phyloP scores from a whole-genome alignment of 352 stramenopile genomes.

The Globisporangium paddicum region DNA sequence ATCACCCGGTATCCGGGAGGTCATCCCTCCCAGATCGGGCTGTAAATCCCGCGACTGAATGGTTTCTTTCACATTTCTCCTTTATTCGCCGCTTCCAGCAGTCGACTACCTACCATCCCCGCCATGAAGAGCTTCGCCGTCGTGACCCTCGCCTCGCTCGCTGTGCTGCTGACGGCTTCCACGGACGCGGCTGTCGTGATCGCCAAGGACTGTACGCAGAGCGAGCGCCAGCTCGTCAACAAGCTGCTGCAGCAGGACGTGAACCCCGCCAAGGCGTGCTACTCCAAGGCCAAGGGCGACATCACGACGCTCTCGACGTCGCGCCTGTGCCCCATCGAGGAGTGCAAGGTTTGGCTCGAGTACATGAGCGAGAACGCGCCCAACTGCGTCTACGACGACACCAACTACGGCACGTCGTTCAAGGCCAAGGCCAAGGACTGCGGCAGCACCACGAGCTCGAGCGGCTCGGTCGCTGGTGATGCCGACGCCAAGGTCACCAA shows the following conservation, averaged over 20 bases:
- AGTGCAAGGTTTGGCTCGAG: conserved; percentile 47
- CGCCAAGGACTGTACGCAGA: conserved; percentile 46
- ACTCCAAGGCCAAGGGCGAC: conserved; percentile 39
- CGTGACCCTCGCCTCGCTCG: conserved; percentile 12
- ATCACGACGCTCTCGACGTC: conserved; percentile 45
- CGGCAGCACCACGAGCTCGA: conserved; percentile 11
- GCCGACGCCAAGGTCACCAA: background rate
- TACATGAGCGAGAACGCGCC: conserved; percentile 51
- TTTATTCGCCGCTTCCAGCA: conserved; percentile 15
- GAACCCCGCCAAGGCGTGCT: conserved; percentile 54
- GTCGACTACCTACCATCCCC: conserved; percentile 14
- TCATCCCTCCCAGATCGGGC: conserved; percentile 9
- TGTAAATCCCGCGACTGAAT: conserved; percentile 3
- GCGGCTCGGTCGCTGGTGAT: conserved; percentile 3
- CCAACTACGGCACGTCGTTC: conserved; percentile 50
- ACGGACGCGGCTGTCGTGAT: conserved; percentile 11
- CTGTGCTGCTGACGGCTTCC: conserved; percentile 7
- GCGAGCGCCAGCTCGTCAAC: conserved; percentile 48
- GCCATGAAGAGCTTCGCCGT: conserved; percentile 36
- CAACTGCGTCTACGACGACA: conserved; percentile 61
- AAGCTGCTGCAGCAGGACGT: conserved; percentile 51
- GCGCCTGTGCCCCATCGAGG: conserved; percentile 42
- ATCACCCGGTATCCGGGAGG: background rate
- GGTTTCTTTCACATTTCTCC: conserved; percentile 9
- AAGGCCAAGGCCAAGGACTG: conserved; percentile 45